These are phyloP conservation scores for Zasmidium cellare DNA, from an alignment of 2,329 filamentous ascomycete species.

Conservation along the genomic window DNA sequence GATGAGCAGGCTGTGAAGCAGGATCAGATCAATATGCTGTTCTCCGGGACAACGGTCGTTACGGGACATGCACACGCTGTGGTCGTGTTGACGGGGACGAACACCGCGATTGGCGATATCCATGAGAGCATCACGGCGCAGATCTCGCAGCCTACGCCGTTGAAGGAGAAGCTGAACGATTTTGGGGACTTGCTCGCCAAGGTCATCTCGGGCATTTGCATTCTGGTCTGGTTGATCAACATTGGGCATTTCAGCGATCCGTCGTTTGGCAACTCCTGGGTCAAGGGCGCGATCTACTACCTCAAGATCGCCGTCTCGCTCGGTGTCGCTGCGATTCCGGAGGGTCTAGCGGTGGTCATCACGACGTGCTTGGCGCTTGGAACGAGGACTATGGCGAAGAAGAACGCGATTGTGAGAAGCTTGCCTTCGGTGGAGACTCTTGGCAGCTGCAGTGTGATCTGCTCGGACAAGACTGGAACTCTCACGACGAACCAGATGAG, in stretches of 20 bases:
- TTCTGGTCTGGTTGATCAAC: conserved; percentile 98
- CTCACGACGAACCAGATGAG: conserved; percentile 99
- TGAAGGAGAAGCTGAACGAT: conserved; percentile 98
- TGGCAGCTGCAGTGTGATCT: conserved; percentile 98
- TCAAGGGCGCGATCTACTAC: conserved; percentile 98
- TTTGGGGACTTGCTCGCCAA: conserved; percentile 96
- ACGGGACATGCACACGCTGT: conserved; percentile 89
- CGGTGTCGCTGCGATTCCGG: conserved; percentile 94
- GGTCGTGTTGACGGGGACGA: conserved; percentile 84
- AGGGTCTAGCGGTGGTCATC: conserved; percentile 96
- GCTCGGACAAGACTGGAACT: conserved; percentile 98
- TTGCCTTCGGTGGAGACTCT: conserved; percentile 96
- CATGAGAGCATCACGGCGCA: conserved; percentile 98
- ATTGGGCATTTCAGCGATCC: conserved; percentile 96
- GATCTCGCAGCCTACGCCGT: conserved; percentile 92
- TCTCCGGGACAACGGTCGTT: conserved; percentile 96
- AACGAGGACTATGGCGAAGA: conserved; percentile 97
- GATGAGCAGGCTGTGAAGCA: conserved; percentile 91
- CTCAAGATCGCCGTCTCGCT: conserved; percentile 98
- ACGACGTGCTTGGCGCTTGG: conserved; percentile 97
- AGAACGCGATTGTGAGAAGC: conserved; percentile 95
- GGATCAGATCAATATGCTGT: conserved; percentile 96
- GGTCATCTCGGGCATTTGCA: conserved; percentile 95
- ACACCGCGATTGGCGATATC: conserved; percentile 96
- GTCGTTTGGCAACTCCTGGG: conserved; percentile 79